Percentiles rank a stretch among this genome's conserved stretches.
Evolutionary conservation across 1,284 basidiomycete genomes (phyloP).

Genomic region (Cutaneotrichosporon sp.): DNA sequence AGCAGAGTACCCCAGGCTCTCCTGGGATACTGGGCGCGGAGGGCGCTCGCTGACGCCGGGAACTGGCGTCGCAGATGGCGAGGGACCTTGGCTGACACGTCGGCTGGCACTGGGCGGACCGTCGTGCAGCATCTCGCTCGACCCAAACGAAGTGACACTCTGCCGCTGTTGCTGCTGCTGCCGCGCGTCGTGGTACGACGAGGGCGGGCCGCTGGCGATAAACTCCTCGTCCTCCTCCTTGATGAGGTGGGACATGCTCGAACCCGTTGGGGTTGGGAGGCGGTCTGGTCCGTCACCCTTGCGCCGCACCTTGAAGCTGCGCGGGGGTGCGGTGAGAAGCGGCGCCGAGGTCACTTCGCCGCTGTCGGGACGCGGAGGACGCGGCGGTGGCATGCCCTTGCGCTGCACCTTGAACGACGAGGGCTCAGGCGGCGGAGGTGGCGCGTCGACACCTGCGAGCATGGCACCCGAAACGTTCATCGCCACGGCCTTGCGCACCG

Average conservation of each 20-base stretch:
- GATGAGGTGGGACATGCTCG: slow-evolving; percentile 3
- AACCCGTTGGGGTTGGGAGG: neutral
- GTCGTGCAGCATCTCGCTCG: slow-evolving; percentile 2
- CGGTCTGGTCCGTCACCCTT: slow-evolving; percentile 1
- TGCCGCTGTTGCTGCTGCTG: neutral
- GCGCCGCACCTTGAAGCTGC: slow-evolving; percentile 9
- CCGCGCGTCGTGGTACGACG: neutral
- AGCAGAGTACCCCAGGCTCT: slow-evolving; percentile 8
- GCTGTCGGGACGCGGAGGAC: neutral
- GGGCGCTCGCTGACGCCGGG: neutral
- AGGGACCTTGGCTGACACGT: slow-evolving; percentile 2
- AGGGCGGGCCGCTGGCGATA: neutral
- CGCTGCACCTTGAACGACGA: slow-evolving; percentile 15
- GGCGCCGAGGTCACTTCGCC: slow-evolving; percentile 3
- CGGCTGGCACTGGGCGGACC: neutral
- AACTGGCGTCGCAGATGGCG: neutral
- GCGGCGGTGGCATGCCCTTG: slow-evolving; percentile 7
- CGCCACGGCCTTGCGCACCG: slow-evolving; percentile 45
- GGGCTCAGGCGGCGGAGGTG: neutral
- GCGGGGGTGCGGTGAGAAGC: slow-evolving; percentile 5
- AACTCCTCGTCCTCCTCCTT: slow-evolving; percentile 8
- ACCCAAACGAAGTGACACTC: neutral
- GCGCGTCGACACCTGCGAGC: slow-evolving; percentile 40
- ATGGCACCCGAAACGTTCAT: slow-evolving; percentile 44
- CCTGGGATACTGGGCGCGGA: neutral